These are phyloP conservation scores for Saprolegnia parasitica DNA, from an alignment of 352 stramenopile species.

Conservation along the genomic window DNA sequence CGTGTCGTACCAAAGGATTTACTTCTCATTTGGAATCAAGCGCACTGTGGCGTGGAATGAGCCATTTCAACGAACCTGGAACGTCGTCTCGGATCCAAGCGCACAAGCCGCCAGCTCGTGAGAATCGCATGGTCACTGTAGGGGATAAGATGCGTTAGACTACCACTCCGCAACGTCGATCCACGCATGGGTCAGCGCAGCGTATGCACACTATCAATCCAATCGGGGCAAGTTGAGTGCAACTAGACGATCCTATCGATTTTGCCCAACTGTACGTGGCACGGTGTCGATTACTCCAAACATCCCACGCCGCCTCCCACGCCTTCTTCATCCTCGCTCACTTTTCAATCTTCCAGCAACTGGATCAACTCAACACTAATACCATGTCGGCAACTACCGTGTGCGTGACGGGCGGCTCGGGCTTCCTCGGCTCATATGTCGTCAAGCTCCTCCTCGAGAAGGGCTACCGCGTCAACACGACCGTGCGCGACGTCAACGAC, in stretches of 20 bases:
- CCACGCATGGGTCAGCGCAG: too few species aligned
- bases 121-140: too few species aligned
- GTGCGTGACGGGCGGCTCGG: slow-evolving; percentile 30
- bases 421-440: slow-evolving; percentile 27
- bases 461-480: slow-evolving; percentile 29
- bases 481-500: slow-evolving; percentile 23
- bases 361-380: not conserved
- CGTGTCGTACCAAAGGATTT: too few species aligned
- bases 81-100: too few species aligned
- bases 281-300: not conserved
- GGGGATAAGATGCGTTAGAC: too few species aligned
- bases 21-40: too few species aligned
- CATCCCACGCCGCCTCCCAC: too few species aligned
- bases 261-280: not conserved
- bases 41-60: too few species aligned
- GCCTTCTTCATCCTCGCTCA: not conserved
- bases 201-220: too few species aligned
- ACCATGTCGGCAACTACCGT: slow-evolving; percentile 3
- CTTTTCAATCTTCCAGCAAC: not conserved
- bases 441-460: slow-evolving; percentile 29
- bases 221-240: not conserved
- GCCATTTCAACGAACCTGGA: too few species aligned
- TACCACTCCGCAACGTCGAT: too few species aligned
- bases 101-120: too few species aligned
- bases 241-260: not conserved